Evolutionary conservation across 148 eudicot genomes (phyloP).

Genomic region (Simmondsia chinensis): DNA sequence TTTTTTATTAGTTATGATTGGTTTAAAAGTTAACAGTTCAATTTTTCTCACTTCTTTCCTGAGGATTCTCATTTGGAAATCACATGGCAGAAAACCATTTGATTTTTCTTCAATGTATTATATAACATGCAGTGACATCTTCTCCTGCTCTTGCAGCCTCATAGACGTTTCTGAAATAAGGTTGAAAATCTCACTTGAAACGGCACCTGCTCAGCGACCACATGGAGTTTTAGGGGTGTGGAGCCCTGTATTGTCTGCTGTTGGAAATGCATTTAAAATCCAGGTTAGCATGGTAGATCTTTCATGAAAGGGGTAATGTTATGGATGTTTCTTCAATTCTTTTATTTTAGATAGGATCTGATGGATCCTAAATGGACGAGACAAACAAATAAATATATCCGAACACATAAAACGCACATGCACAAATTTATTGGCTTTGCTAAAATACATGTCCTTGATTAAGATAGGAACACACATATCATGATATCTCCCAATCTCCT

Average conservation of each 20-base stretch:
- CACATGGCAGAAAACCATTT: too few relatives aligned
- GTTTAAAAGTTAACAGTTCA: too few relatives aligned
- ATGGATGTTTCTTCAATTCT: not conserved
- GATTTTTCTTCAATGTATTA: too few relatives aligned
- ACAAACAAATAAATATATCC: too few relatives aligned
- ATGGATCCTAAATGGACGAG: not conserved
- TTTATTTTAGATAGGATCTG: not conserved
- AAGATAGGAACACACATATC: too few relatives aligned
- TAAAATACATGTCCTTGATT: too few relatives aligned
- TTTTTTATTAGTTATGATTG: too few relatives aligned
- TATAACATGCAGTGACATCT: slow-evolving; percentile 1
- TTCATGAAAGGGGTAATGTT: not conserved
- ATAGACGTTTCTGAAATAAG: slow-evolving; percentile 92
- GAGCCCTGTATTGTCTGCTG: slow-evolving; percentile 93
- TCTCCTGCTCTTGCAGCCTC: slow-evolving; percentile 40
- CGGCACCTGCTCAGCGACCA: slow-evolving; percentile 96
- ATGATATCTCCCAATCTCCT: too few relatives aligned
- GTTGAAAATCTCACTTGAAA: slow-evolving; percentile 82
- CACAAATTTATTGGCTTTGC: too few relatives aligned
- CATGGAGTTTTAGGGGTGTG: slow-evolving; percentile 94
- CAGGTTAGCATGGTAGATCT: slow-evolving; percentile 42
- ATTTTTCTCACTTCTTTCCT: too few relatives aligned
- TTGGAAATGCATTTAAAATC: slow-evolving; percentile 94
- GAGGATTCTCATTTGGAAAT: too few relatives aligned
- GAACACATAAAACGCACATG: too few relatives aligned